Base-by-base conservation (phyloP, 2,329 filamentous ascomycete genomes). In the Xylariaceae sp. region DNA sequence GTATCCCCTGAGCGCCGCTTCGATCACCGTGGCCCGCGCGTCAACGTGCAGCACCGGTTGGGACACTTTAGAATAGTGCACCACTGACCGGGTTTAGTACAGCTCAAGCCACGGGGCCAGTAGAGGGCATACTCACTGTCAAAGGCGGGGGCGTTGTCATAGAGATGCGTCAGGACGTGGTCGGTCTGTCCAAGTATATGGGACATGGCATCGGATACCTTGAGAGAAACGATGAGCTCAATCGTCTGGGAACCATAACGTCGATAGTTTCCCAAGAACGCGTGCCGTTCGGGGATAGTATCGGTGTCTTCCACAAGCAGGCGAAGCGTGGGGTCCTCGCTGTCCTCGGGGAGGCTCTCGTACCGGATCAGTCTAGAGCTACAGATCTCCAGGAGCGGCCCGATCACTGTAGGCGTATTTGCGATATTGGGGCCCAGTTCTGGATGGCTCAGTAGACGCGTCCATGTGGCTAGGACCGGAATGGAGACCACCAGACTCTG, bases 291-390 rank as follows among this genome's bases (percentile, higher is more conserved):
- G 0, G 92, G 92, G 14, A 90, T 71, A 0, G 90, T 97, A 56
- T 98, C 92, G 40, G 95, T 94, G 57, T 98, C 92, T 56, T 97
- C 89, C 54, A 88, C 73, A 2, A 98, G 71, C 50, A 95, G 92
- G 9, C 87, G 69, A 42, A 88, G 76, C 0, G 85, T 89, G 2
- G 85, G 74, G 52, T 96, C 83, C 32, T 86, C 77, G 0, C 82
- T 84, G 47, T 94, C 85, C 47, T 90, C 81, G 0, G 88, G 86
- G 2, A 97, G 67, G 47, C 76, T 81, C 61, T 98, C 92, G 61
- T 94, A 98, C 38, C 87, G 82, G 43, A 97, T 74, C 37, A 97
- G 70, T 40, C 94, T 77, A 31, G 83, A 76, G 58, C 85, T 92
- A 62, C 88, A 94, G 23, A 85, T 77, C 56, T 94, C 84, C 15